Evolutionary conservation across 371 early-diverging fungal species (phyloP), one percentile per base, ranked within the genome.

Genomic region (Phascolomyces articulosus): DNA sequence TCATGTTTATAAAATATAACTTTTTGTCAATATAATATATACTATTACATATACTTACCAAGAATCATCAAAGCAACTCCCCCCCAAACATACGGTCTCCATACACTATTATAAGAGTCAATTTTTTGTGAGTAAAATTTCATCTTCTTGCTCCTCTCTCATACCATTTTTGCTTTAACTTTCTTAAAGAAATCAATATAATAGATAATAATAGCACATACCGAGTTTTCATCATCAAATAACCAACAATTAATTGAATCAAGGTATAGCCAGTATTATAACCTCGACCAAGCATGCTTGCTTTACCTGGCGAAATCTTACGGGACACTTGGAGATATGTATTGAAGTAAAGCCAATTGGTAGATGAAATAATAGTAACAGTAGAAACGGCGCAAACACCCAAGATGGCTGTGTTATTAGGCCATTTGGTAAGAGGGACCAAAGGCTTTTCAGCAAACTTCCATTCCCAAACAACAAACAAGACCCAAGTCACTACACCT

Each of bases 1-100:
- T n/a, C n/a, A n/a, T n/a, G n/a, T n/a, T n/a, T n/a, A n/a, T n/a
- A n/a, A n/a, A n/a, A n/a, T n/a, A n/a, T n/a, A n/a, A n/a, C n/a
- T n/a, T n/a, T n/a, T n/a, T n/a, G n/a, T n/a, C n/a, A n/a, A n/a
- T n/a, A n/a, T n/a, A n/a, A n/a, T 31, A 31, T 6, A 31, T 31
- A 31, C 3, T 6, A 31, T 3, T 3, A 6, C 31, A 31, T 6
- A 62, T 29, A 75, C 75, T 28, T 75, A 60, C 77, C 77, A 4
- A 73, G 49, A 6, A 81, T 67, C 51, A 90, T 29, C 8, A 90
- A 53, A 8, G 89, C 90, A 6, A 93, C 69, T 4, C 71, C 91
- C 47, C 83, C 72, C 90, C 91, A 72, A 0, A 74, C 68, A 40
- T 91, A 64, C 55, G 77, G 66, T 44, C 71, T 61, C 64, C 70